These are phyloP conservation scores for Phialophora verrucosa DNA, from an alignment of 2,329 filamentous ascomycete genomes.

Conservation along the genomic window DNA sequence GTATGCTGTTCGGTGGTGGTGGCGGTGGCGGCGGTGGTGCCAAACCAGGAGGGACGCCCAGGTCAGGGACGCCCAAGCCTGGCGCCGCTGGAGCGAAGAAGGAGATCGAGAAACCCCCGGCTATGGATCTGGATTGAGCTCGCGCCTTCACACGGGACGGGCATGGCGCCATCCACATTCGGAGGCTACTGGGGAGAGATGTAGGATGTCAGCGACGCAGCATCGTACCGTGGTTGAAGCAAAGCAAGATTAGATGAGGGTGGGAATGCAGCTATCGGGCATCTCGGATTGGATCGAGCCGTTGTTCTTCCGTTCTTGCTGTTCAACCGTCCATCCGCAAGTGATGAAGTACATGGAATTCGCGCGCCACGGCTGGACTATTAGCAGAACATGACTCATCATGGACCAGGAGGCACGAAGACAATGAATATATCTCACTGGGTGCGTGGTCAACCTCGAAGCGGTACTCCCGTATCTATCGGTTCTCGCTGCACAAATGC, in stretches of 20 bases:
- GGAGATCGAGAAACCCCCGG: constrained; percentile 44
- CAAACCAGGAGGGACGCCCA: constrained; percentile 44
- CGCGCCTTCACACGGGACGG: not conserved
- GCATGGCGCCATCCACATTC: not conserved
- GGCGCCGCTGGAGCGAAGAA: constrained; percentile 19
- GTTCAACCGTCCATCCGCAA: not conserved
- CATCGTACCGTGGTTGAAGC: not conserved
- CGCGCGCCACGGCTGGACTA: no score
- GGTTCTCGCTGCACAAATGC: not conserved
- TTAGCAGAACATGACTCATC: not conserved
- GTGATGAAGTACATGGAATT: not conserved
- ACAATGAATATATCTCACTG: not conserved
- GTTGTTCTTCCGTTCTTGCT: not conserved
- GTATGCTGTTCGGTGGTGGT: constrained; percentile 74
- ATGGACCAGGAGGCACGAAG: not conserved
- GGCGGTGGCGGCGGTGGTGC: constrained; percentile 54
- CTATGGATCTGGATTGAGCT: constrained; percentile 52
- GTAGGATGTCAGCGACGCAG: not conserved
- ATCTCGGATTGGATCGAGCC: not conserved
- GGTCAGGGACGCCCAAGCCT: constrained; percentile 51
- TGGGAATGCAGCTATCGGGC: not conserved
- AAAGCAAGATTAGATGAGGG: not conserved
- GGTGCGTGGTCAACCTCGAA: not conserved
- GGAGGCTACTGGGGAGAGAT: not conserved
- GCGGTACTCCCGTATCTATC: not conserved